Evolutionary conservation across 768 basidiomycete species (phyloP), one percentile per base, ranked within the genome.

Genomic region (Plicaturopsis crispa): DNA sequence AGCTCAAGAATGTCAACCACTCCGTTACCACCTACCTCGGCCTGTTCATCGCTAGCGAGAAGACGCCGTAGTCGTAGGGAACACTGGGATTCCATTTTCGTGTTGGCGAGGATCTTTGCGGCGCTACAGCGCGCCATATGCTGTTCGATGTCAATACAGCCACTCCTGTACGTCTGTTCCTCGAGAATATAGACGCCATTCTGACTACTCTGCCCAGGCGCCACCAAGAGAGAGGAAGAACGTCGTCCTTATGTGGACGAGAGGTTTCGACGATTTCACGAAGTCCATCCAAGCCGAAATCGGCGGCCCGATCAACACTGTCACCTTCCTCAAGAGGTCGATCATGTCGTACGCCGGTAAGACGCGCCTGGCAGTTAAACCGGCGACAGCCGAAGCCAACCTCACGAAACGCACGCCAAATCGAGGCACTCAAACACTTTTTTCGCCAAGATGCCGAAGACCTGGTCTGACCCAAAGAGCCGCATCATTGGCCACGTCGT

Each of bases 401-500:
- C n/a, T n/a, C 39, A 44, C 50, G 45, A 49, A 38, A 26, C 26
- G 35, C 26, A 30, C 21, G 28, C 43, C 40, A n/a, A 42, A 59
- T 65, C 46, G 40, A 53, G 5, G 49, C 31, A 20, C 52, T 63
- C 54, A 62, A 61, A 51, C 36, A 39, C 4, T 61, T n/a, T 63
- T 55, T 62, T 50, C 45, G 47, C 46, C 8, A 48, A 39, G 14
- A 43, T 65, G 33, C 54, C 52, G 54, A 62, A 45, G 50, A 24
- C 57, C 3, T 67, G 62, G 64, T 16, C 36, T 35, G 46, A 59
- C 30, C 30, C 35, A 8, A 52, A 54, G 30, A 38, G 61, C 41
- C 61, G 62, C 3, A 53, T 65, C 31, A 61, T 66, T 42, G 66
- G 67, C 18, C 46, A 55, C 41, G 57, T 67, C 42, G 47, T 53